These are phyloP conservation scores for Aspergillus heteromorphus DNA, from an alignment of 495 filamentous ascomycete species.

Conservation along the genomic window DNA sequence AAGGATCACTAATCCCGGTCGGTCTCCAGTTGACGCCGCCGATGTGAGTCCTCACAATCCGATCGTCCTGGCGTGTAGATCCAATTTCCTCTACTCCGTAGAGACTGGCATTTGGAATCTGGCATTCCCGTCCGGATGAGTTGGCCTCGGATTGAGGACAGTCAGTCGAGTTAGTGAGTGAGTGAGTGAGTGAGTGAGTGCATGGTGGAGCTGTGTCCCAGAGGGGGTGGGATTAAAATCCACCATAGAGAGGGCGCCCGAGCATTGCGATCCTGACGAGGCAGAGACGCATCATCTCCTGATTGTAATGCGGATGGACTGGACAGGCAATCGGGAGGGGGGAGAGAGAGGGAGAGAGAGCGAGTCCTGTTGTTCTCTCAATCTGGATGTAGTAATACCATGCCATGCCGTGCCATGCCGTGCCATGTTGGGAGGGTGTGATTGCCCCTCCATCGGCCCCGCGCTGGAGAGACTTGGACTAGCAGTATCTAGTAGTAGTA, in stretches of 20 bases:
- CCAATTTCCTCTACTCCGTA: neutral
- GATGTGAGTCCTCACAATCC: neutral
- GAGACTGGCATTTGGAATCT: neutral
- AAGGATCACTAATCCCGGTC: neutral
- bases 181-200: too few species aligned
- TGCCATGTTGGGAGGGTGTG: too few species aligned
- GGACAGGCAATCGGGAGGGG: neutral
- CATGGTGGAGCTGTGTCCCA: slow-evolving; percentile 2
- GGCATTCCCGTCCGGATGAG: neutral
- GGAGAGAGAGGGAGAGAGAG: neutral
- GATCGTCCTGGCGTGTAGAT: neutral
- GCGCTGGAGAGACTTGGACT: neutral
- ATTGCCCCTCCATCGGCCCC: neutral
- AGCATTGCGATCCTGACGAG: neutral
- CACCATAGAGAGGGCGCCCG: neutral
- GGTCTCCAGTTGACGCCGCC: neutral
- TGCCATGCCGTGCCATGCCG: too few species aligned
- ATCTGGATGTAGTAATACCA: too few species aligned
- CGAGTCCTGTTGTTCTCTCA: too few species aligned
- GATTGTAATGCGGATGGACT: neutral
- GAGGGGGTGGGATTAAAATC: slow-evolving; percentile 1
- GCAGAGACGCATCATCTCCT: neutral
- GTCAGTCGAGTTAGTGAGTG: neutral
- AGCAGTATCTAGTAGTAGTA: too few species aligned
- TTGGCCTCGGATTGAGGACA: neutral